Evolutionary conservation across 345 rosid genomes (phyloP), one percentile per base, ranked within the genome.

Genomic region (Aquilaria malaccensis): DNA sequence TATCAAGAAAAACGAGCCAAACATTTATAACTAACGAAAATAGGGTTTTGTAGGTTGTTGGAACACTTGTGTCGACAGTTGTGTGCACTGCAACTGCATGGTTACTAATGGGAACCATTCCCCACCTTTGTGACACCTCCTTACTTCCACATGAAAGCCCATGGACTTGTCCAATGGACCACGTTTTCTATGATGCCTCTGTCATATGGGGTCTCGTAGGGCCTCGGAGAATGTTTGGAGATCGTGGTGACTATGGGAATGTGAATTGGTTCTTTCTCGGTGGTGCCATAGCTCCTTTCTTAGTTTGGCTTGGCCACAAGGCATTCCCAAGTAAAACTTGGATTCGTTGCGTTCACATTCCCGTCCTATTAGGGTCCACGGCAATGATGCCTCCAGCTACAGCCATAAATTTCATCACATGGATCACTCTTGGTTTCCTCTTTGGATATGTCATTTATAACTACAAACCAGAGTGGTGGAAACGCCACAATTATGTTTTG

Each of bases 141-240:
- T 33, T 66, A 60, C 76, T 89, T 62, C 87, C 91, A 14, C 50
- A 54, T 3, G 80, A 73, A 50, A 88, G 93, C 64, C 81, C 88
- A 9, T 87, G 97, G 96, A 85, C 74, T 11, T 91, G 97, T 64
- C 96, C 89, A 0, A 70, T 72, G 76, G 96, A 87, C 55, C 62
- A 55, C 0, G 93, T 85, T 15, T 91, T 87, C 72, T 91, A 74
- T 10, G 89, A 82, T 33, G 93, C 94, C 9, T 87, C 93, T 0
- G 95, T 90, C 41, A 87, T 91, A 29, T 87, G 96, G 95, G 96
- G 96, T 49, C 91, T 91, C 2, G 86, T 85, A 0, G 97, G 97
- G 10, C 94, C 96, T 0, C 84, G 83, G 2, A 76, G 96, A 60
- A 87, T 88, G 61, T 91, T 88, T 3, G 96, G 96, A 14, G 66